A percentile compares a stretch with the other conserved stretches of the same genome.
These are phyloP conservation scores for Begonia masoniana DNA, from an alignment of 306 rosid genomes.

Conservation along the genomic window DNA sequence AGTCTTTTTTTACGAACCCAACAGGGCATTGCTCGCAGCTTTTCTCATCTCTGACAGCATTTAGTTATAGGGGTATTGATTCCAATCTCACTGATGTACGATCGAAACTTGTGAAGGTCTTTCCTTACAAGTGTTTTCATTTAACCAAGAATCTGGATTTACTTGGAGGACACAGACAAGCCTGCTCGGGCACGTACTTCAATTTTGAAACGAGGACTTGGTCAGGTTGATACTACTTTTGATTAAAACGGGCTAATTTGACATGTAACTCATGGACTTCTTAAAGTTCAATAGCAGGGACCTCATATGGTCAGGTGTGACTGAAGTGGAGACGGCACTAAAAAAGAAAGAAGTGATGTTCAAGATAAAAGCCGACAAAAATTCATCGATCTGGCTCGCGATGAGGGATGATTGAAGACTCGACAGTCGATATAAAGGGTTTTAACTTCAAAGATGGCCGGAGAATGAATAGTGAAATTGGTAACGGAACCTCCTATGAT, in stretches of 20 bases:
- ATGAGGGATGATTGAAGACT: conserved; percentile 15
- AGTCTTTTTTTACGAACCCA: conserved; percentile 47
- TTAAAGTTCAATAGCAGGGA: conserved; percentile 71
- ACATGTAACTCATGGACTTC: conserved; percentile 95
- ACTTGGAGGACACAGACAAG: conserved; percentile 49
- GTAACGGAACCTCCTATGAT: conserved; percentile 53
- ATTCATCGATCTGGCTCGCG: conserved; percentile 16
- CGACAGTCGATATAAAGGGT: conserved; percentile 36
- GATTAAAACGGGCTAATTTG: conserved; percentile 90
- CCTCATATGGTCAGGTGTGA: conserved; percentile 64
- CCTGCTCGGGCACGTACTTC: conserved; percentile 84
- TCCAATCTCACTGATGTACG: conserved; percentile 79
- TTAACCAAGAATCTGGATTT: conserved; percentile 82
- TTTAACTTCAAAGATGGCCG: conserved; percentile 77
- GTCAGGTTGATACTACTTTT: conserved; percentile 73
- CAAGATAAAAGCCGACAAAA: conserved; percentile 19
- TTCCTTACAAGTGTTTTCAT: conserved; percentile 63
- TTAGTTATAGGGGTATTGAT: conserved; percentile 82
- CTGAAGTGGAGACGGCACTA: conserved; percentile 70
- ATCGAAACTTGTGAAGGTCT: conserved; percentile 91
- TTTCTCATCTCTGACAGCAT: conserved; percentile 73
- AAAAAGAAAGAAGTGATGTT: conserved; percentile 21
- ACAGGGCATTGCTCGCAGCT: conserved; percentile 38
- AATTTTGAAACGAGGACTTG: conserved; percentile 85
- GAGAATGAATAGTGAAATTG: conserved; percentile 51